Conservation (phyloP, 1,284 basidiomycete genomes). For the Tilletia walkeri region DNA sequence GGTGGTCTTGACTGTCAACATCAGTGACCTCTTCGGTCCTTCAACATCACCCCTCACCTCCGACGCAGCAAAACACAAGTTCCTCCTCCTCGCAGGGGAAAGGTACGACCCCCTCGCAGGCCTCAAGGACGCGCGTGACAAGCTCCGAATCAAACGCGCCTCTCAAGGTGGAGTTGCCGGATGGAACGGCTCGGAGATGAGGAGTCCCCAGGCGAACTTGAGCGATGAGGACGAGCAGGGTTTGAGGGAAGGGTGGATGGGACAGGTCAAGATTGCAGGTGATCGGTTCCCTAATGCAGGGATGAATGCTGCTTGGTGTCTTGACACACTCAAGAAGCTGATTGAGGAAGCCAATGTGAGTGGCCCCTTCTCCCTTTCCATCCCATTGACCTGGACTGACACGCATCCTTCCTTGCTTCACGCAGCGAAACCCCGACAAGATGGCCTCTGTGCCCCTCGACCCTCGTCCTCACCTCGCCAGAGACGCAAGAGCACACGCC, state of each 20-base stretch:
- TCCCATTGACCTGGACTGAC: not conserved
- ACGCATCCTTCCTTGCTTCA: not conserved
- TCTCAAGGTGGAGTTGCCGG: conserved; percentile 11
- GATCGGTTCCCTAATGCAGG: conserved; percentile 53
- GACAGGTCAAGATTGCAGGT: conserved; percentile 54
- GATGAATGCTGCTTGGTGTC: conserved; percentile 59
- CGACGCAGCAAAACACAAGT: conserved; percentile 51
- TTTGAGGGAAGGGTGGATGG: conserved; percentile 23
- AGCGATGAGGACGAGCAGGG: not conserved
- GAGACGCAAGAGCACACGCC: conserved; percentile 36
- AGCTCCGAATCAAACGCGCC: not conserved
- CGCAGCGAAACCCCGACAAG: conserved; percentile 33
- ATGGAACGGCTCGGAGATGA: not conserved
- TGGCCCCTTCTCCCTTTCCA: conserved; percentile 9
- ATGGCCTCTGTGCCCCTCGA: conserved; percentile 55
- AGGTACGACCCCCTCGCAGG: conserved; percentile 30
- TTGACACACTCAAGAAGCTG: conserved; percentile 55
- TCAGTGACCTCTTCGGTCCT: conserved; percentile 39
- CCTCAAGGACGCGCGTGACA: conserved; percentile 15
- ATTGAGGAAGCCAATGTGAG: conserved; percentile 54
- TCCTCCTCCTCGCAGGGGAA: conserved; percentile 56
- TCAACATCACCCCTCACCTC: conserved; percentile 26
- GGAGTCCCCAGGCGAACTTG: not conserved
- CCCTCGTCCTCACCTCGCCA: conserved; percentile 38
- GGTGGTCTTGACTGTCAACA: conserved; percentile 47